A percentile compares a stretch with the other conserved stretches of the same genome.
phyloP scores from a whole-genome alignment of 1,139 yeast genomes.

The Suhomyces coccinellae region DNA sequence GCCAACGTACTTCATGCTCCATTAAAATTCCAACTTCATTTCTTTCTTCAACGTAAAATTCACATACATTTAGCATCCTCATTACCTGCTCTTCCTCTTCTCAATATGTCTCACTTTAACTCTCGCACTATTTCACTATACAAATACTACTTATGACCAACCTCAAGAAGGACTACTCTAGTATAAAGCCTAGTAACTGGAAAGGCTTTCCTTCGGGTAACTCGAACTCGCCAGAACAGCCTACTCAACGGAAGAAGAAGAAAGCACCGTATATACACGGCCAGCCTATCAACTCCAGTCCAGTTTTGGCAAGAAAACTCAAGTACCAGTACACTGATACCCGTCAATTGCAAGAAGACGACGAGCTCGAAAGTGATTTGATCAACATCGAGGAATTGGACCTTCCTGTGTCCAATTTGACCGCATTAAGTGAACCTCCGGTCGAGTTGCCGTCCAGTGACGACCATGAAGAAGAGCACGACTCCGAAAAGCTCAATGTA shows the following conservation, averaged over 20 bases:
- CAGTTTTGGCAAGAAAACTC: conserved; percentile 1
- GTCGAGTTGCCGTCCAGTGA: conserved; percentile 5
- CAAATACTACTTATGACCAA: neutral
- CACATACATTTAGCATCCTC: too few relatives aligned
- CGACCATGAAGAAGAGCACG: conserved; percentile 1
- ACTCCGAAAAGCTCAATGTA: neutral
- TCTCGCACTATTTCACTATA: neutral
- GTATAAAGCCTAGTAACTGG: conserved; percentile 5
- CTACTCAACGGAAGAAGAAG: conserved; percentile 3
- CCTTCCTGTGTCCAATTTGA: neutral
- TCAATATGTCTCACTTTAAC: too few relatives aligned
- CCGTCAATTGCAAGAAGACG: conserved; percentile 1
- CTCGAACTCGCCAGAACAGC: neutral
- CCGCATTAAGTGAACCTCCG: conserved; percentile 2
- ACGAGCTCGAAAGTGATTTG: conserved; percentile 15
- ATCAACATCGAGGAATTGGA: conserved; percentile 15
- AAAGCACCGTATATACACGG: conserved; percentile 8
- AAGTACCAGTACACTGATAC: conserved; percentile 2
- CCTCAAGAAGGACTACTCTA: conserved; percentile 9
- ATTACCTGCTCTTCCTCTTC: neutral
- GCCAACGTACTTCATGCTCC: too few relatives aligned
- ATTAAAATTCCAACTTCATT: too few relatives aligned
- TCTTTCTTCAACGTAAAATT: neutral
- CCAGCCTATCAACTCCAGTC: neutral
- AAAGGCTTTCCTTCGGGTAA: conserved; percentile 4